Evolutionary conservation across 371 early-diverging fungal genomes (phyloP), one percentile per base, ranked within the genome.

Genomic region (Nematocida major): DNA sequence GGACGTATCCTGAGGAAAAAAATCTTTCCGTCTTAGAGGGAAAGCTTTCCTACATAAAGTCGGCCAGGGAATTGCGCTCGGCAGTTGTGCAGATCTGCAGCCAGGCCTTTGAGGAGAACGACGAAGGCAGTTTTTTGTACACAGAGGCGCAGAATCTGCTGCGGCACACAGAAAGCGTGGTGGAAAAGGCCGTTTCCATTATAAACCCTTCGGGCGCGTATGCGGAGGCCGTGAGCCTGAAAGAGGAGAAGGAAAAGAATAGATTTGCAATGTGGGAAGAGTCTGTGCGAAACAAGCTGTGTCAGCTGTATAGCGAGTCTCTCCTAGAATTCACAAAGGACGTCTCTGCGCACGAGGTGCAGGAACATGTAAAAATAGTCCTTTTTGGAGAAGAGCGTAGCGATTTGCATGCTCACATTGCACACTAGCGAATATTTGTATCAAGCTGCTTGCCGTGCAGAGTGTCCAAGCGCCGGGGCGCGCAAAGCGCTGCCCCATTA

Each of bases 281-380:
- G 15, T n/a, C 65, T 26, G 76, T 73, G 18, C 48, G 45, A 38
- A 15, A 61, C 48, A 73, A 65, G 38, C 66, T 73, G 4, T 73
- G 76, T 22, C 47, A 80, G 20, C 18, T 28, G 28, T 82, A 82
- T 54, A 48, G 50, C 11, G 66, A 79, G 26, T 68, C 66, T 28
- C 40, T 82, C 15, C n/a, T 62, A 9, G 50, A 32, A 30, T 82
- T 82, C 65, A 59, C 66, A 28, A 67, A 67, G 38, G 70, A 65
- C 39, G 20, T 82, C 1, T 47, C 62, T 9, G 62, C 51, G 15
- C 26, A 36, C 2, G 67, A 68, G 38, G 48, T 82, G 22, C 53
- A 79, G 54, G 65, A 79, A 42, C 82, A 82, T 42, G 54, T 78
- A 49, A 48, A 39, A 24, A 66, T 67, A 62, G 70, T 81, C 30